Conservation (phyloP, 257 asterid species). For the Solanum rostratum region DNA sequence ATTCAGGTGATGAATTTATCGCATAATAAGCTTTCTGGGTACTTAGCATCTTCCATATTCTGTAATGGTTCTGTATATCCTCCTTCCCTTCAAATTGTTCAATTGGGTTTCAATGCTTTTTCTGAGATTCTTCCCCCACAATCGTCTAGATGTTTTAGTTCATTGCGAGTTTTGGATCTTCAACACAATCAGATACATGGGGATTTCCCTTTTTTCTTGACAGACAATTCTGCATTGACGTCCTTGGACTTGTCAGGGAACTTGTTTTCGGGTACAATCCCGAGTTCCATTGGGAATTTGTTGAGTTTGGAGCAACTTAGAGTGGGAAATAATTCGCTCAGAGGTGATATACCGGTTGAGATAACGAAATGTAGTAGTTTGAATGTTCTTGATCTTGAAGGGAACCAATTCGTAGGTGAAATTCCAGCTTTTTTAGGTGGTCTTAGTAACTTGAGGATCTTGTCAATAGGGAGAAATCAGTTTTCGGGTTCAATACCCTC, state of each 20-base stretch:
- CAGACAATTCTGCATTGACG: slow-evolving; percentile 24
- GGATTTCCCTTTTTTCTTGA: slow-evolving; percentile 27
- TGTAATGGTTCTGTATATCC: slow-evolving; percentile 39
- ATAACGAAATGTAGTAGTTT: slow-evolving; percentile 32
- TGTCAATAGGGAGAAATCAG: slow-evolving; percentile 40
- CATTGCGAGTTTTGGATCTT: slow-evolving; percentile 37
- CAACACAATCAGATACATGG: slow-evolving; percentile 31
- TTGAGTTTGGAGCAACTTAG: slow-evolving; percentile 36
- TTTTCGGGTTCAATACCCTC: slow-evolving; percentile 35
- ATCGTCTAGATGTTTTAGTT: slow-evolving; percentile 18
- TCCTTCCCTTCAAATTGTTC: slow-evolving; percentile 37
- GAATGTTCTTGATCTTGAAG: slow-evolving; percentile 48
- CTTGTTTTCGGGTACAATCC: slow-evolving; percentile 35
- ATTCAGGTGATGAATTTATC: slow-evolving; percentile 34
- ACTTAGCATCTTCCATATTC: slow-evolving; percentile 35
- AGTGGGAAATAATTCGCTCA: slow-evolving; percentile 46
- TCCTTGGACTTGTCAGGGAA: slow-evolving; percentile 54
- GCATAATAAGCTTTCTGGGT: slow-evolving; percentile 45
- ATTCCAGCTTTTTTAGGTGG: slow-evolving; percentile 28
- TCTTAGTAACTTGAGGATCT: slow-evolving; percentile 22
- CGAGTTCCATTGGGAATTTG: slow-evolving; percentile 31
- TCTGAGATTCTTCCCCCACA: slow-evolving; percentile 21
- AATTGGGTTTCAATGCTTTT: slow-evolving; percentile 45
- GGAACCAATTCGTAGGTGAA: slow-evolving; percentile 35
- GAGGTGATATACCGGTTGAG: slow-evolving; percentile 32